Base-by-base conservation (phyloP, 208 protist genomes). In the Trypanosoma melophagium region DNA sequence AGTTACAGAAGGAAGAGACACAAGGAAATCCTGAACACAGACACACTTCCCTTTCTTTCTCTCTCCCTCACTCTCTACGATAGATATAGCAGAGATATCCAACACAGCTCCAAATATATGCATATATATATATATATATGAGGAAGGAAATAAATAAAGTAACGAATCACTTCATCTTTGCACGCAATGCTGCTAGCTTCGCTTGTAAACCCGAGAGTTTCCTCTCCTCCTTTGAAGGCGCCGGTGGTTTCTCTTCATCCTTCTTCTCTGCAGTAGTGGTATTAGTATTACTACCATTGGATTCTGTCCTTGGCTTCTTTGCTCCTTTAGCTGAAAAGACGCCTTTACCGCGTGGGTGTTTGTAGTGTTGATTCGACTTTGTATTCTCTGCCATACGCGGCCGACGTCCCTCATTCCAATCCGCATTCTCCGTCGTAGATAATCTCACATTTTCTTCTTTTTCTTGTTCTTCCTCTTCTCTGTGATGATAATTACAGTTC, bases 151-250 rank as follows among this genome's bases (percentile, higher is more conserved):
- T 2, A 55, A 40, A 41, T 10, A 56, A 19, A n/a, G 9, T 38
- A 44, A 10, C 10, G 7, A 28, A 49, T 74, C 45, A 69, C 42
- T 89, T 81, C 70, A 96, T 84, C 68, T 93, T 96, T 22, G 82
- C 79, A 59, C 88, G 83, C 21, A 96, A 78, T 8, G 86, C 84
- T 4, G 77, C 77, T 8, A 96, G 65, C 60, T 87, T 89, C n/a
- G 90, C 87, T 72, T 96, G 87, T 41, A 96, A 74, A 9, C 86
- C 87, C 17, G 72, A 84, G 16, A 96, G 79, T 69, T 96, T 96
- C 12, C 81, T 65, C 60, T 93, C 90, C 64, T 91, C 83, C 69
- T 90, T 95, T 38, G 80, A 81, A 10, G 82, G 86, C 62, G 70
- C 74, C 7, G 80, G 73, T 19, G 76, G 81, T 44, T 45, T 28